phyloP scores from a whole-genome alignment of 2,329 filamentous ascomycete genomes.

The Apiospora malaysiana region DNA sequence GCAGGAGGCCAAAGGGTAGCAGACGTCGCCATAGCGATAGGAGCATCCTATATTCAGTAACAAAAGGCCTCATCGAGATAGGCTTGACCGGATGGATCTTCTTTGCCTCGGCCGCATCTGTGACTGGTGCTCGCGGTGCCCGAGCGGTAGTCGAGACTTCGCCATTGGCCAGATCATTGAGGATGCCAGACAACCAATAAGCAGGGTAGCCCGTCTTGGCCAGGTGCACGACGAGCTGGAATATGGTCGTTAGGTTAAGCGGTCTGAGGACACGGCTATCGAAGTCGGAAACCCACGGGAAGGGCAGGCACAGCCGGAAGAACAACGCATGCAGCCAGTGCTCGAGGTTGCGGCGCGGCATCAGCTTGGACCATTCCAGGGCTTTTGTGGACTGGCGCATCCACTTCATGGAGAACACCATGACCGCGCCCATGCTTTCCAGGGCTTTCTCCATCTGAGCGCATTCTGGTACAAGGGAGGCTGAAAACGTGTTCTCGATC shows the following conservation, averaged over 20 bases:
- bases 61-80: conserved; percentile 29
- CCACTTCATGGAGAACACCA: conserved; percentile 28
- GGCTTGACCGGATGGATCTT: conserved; percentile 12
- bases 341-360: conserved; percentile 30
- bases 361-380: conserved; percentile 24
- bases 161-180: conserved; percentile 28
- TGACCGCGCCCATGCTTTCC: not conserved
- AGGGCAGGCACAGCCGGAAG: conserved; percentile 36
- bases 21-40: conserved; percentile 31
- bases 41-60: conserved; percentile 31
- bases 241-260: conserved; percentile 33
- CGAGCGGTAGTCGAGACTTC: conserved; percentile 31
- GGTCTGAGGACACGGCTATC: conserved; percentile 30
- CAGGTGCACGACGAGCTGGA: conserved; percentile 31
- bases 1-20: conserved; percentile 30
- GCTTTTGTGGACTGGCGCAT: not conserved
- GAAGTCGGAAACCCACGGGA: conserved; percentile 26
- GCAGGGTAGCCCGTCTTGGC: conserved; percentile 35
- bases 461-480: not conserved
- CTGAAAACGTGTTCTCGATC: not conserved
- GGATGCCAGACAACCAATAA: conserved; percentile 35
- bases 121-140: conserved; percentile 28
- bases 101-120: conserved; percentile 21
- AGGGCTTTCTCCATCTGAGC: not conserved
- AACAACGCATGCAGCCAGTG: conserved; percentile 34